Percentiles rank a stretch among this genome's conserved stretches.
These are phyloP conservation scores for Panellus pusillus DNA, from an alignment of 768 basidiomycete species.

Conservation along the genomic window DNA sequence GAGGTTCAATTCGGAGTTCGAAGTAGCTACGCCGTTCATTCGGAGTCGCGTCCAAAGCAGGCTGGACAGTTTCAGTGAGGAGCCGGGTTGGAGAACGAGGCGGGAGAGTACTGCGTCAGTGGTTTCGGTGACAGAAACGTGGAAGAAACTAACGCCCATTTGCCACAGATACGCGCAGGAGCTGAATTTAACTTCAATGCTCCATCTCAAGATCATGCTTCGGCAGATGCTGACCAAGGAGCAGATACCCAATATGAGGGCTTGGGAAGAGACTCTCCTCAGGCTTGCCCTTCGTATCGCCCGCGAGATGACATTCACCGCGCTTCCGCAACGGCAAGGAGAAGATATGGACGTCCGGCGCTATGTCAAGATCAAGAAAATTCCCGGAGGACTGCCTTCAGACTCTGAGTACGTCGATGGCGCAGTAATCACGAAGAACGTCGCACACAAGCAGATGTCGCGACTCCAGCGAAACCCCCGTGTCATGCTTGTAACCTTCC, in stretches of 20 bases:
- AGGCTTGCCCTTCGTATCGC: slow-evolving; percentile 84
- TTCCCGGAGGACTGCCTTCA: slow-evolving; percentile 87
- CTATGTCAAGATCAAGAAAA: slow-evolving; percentile 98
- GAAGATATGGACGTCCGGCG: slow-evolving; percentile 93
- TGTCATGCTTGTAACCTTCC: slow-evolving; percentile 95
- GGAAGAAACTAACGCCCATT: slow-evolving; percentile 2
- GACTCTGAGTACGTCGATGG: slow-evolving; percentile 98
- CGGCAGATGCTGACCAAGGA: slow-evolving; percentile 87
- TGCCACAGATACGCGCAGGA: slow-evolving; percentile 72
- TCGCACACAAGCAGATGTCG: slow-evolving; percentile 94
- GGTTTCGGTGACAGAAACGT: not conserved
- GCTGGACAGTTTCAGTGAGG: slow-evolving; percentile 55
- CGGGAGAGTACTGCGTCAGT: slow-evolving; percentile 88
- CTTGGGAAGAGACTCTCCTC: slow-evolving; percentile 88
- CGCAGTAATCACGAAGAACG: slow-evolving; percentile 96
- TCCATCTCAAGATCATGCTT: slow-evolving; percentile 87
- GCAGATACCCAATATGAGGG: slow-evolving; percentile 73
- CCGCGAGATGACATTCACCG: slow-evolving; percentile 77
- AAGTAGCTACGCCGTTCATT: slow-evolving; percentile 74
- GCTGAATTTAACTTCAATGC: slow-evolving; percentile 83
- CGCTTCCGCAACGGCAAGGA: slow-evolving; percentile 69
- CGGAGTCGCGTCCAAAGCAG: slow-evolving; percentile 84
- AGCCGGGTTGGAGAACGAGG: slow-evolving; percentile 83
- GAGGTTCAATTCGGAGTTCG: slow-evolving; percentile 74
- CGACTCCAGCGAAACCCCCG: slow-evolving; percentile 81